These are phyloP conservation scores for Papiliotrema flavescens DNA, from an alignment of 1,284 basidiomycete species.

Conservation along the genomic window DNA sequence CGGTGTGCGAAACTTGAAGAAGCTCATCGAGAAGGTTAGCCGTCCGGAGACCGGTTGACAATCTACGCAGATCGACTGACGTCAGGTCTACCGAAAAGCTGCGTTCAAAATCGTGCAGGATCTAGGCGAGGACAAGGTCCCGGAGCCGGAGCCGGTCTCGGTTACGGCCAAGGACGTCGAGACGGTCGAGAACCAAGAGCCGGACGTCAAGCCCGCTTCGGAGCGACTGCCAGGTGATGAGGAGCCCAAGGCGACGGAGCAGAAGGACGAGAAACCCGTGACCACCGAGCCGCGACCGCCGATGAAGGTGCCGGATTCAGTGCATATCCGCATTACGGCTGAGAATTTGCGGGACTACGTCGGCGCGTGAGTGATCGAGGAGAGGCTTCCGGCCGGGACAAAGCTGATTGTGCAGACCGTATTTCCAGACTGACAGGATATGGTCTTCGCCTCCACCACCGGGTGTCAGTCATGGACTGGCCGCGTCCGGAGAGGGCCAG, in stretches of 20 bases:
- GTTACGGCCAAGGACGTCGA: slow-evolving; percentile 10
- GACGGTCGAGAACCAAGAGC: slow-evolving; percentile 45
- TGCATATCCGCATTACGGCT: slow-evolving; percentile 76
- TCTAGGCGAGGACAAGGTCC: slow-evolving; percentile 81
- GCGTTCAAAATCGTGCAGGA: slow-evolving; percentile 89
- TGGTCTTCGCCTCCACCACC: slow-evolving; percentile 78
- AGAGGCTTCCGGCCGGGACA: background rate
- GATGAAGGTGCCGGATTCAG: slow-evolving; percentile 71
- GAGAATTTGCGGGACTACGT: slow-evolving; percentile 95
- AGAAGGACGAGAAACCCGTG: slow-evolving; percentile 32
- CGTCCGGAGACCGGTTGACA: background rate
- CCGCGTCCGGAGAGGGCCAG: slow-evolving; percentile 92
- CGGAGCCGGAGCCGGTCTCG: slow-evolving; percentile 55
- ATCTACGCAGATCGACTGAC: background rate
- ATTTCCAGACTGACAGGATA: slow-evolving; percentile 93
- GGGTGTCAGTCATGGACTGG: slow-evolving; percentile 89
- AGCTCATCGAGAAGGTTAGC: slow-evolving; percentile 86
- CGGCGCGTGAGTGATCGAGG: slow-evolving; percentile 58
- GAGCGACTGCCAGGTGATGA: slow-evolving; percentile 45
- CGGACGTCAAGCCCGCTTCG: slow-evolving; percentile 47
- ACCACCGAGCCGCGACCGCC: slow-evolving; percentile 76
- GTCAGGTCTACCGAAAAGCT: slow-evolving; percentile 95
- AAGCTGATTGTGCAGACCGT: slow-evolving; percentile 50
- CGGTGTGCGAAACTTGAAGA: slow-evolving; percentile 90
- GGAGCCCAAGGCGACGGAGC: slow-evolving; percentile 15